phyloP scores from a whole-genome alignment of 805 yeast genomes.

The Lachancea sp. region DNA sequence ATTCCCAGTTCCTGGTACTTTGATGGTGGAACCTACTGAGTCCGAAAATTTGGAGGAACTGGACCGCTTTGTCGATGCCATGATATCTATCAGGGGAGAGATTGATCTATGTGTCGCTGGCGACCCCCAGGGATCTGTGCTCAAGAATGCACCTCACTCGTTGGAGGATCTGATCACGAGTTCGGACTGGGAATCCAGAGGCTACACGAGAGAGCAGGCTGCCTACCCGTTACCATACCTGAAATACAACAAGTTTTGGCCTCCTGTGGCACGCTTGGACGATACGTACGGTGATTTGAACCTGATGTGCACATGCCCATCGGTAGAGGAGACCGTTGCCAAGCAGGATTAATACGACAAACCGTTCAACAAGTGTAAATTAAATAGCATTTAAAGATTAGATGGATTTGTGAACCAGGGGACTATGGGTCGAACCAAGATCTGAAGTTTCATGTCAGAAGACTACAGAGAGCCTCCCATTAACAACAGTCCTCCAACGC shows the following conservation, averaged over 20 bases:
- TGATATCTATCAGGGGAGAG: conserved; percentile 77
- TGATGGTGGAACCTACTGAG: conserved; percentile 98
- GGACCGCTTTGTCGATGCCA: conserved; percentile 82
- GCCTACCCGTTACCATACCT: conserved; percentile 84
- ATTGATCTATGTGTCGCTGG: conserved; percentile 67
- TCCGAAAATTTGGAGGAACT: conserved; percentile 83
- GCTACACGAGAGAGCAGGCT: conserved; percentile 88
- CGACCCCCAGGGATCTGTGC: conserved; percentile 56
- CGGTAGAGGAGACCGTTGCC: conserved; percentile 64
- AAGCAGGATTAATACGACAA: conserved; percentile 10
- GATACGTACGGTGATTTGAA: conserved; percentile 93
- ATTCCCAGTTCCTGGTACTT: conserved; percentile 95
- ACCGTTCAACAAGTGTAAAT: too few species aligned
- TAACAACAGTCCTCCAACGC: too few species aligned
- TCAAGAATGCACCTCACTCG: conserved; percentile 91
- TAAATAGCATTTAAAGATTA: too few species aligned
- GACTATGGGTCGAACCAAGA: too few species aligned
- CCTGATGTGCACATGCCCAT: conserved; percentile 88
- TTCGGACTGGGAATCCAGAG: conserved; percentile 71
- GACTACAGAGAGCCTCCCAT: too few species aligned
- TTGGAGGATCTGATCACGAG: conserved; percentile 66
- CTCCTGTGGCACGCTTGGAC: conserved; percentile 85
- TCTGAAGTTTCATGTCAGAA: too few species aligned
- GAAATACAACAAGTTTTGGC: conserved; percentile 83
- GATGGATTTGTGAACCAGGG: too few species aligned